Evolutionary conservation across 2,329 filamentous ascomycete genomes (phyloP), one percentile per base, ranked within the genome.

Genomic region (Diaporthe ilicicola): DNA sequence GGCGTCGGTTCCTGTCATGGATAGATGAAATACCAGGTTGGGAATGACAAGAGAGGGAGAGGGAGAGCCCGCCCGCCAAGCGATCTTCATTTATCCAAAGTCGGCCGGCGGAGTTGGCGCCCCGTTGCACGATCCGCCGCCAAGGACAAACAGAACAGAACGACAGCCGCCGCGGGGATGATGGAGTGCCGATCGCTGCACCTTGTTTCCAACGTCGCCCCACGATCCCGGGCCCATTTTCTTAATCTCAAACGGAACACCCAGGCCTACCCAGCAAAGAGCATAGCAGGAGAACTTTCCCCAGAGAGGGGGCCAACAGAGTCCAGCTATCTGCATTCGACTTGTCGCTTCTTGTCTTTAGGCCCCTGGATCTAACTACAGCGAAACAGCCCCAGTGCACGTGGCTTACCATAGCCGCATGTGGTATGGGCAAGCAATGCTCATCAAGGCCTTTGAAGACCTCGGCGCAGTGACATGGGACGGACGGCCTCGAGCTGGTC

Each of bases 1-100:
- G 24, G 59, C 46, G 37, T 50, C 48, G 59, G 29, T 64, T 15
- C 46, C 55, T 69, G 67, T 69, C 29, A 27, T 24, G 51, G 50
- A 48, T 67, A 67, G 44, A 67, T 67, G 65, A 67, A 44, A n/a
- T 42, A 50, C 59, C 4, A 37, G 46, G 32, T 9, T 27, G 56
- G 3, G 53, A 67, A 67, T 5, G 24, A 39, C 17, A 5, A 7
- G 15, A 1, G 22, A 6, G 10, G 7, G 17, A 39, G 32, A 42
- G 53, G 27, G n/a, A 19, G 24, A 54, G 48, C 50, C 48, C 19
- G 39, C 44, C 24, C 34, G 67, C 56, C 59, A 64, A 64, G 59
- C 19, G 27, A 64, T 64, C 59, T n/a, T 42, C n/a, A 64, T 64
- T 69, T 69, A 69, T 69, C 67, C 67, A 64, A 59, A 69, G 67